Conservation (phyloP, 441 rosid species). For the Mallotus japonicus region DNA sequence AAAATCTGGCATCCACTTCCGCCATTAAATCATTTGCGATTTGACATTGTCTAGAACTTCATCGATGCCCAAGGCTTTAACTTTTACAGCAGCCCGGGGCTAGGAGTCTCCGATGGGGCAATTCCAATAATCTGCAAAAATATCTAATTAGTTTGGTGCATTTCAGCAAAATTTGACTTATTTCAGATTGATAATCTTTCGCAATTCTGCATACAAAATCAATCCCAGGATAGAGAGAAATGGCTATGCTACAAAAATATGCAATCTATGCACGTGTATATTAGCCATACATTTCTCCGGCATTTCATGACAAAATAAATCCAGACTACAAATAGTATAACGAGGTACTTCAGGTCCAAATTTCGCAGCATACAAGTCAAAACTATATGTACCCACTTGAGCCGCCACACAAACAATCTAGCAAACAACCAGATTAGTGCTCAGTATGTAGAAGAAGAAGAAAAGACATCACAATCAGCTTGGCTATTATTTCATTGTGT, state of each 20-base stretch:
- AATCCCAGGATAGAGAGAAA: neutral
- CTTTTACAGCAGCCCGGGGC: too few species aligned
- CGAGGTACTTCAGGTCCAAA: neutral
- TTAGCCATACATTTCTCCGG: neutral
- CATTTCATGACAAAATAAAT: neutral
- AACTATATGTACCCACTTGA: conserved; percentile 2
- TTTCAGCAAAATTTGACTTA: too few species aligned
- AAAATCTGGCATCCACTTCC: neutral
- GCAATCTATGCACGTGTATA: neutral
- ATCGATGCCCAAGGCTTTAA: too few species aligned
- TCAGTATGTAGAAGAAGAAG: neutral
- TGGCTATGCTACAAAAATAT: too few species aligned
- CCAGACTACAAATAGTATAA: neutral
- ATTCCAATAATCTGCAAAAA: too few species aligned
- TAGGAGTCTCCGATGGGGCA: too few species aligned
- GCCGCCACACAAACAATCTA: conserved; percentile 19
- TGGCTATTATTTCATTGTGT: conserved; percentile 27
- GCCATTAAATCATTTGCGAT: neutral
- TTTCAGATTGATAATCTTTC: too few species aligned
- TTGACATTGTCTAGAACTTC: neutral
- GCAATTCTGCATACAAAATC: neutral
- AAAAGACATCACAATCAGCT: conserved; percentile 18
- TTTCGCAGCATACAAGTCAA: conserved; percentile 1
- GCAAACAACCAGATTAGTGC: neutral
- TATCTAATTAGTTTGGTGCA: too few species aligned